Base-by-base conservation (phyloP, 768 basidiomycete species). In the Tulasnella sp. region DNA sequence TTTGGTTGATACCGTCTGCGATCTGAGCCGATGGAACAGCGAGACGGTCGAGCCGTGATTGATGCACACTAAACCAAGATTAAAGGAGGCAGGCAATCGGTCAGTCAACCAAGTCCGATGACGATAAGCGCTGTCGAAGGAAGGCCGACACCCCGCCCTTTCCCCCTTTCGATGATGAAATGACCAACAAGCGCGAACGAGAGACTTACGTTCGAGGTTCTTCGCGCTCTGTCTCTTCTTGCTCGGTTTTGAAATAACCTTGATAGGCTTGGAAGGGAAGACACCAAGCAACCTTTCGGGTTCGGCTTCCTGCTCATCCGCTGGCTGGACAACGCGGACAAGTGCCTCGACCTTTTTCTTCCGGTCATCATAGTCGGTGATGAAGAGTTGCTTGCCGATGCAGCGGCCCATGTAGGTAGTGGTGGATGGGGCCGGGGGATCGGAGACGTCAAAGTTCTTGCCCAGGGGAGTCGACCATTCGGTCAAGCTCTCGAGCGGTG, bases 221-320 rank as follows among this genome's bases (percentile, higher is more conserved):
- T 96, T 96, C 62, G 90, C 92, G 78, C 90, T 93, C 80, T 94
- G 90, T 76, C 94, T 86, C 86, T 97, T 97, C 85, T 98, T 97
- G 83, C 92, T 94, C 4, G 96, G 96, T 80, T 98, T 98, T 82
- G 91, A 94, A 81, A 98, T 98, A 77, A 98, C 93, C 80, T 95
- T 95, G 84, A 98, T 98, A n/a, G 95, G 89, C 62, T 91, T 89
- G 75, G 92, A 93, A 59, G 92, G 90, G 82, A 98, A 98, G 22
- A 87, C 86, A 26, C 95, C 95, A 76, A 98, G 88, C 40, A 94
- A 84, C 42, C 90, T 86, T 78, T 94, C 91, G 72, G 88, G 87
- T 78, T 91, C 89, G 73, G 91, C 90, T 67, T 92, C 90, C 73
- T 92, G 90, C 67, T 92, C 91, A 65, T 88, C 87, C 17, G 87